Evolutionary conservation across 331 rosid genomes (phyloP), one percentile per base, ranked within the genome.

Genomic region (Spiraea crenata): DNA sequence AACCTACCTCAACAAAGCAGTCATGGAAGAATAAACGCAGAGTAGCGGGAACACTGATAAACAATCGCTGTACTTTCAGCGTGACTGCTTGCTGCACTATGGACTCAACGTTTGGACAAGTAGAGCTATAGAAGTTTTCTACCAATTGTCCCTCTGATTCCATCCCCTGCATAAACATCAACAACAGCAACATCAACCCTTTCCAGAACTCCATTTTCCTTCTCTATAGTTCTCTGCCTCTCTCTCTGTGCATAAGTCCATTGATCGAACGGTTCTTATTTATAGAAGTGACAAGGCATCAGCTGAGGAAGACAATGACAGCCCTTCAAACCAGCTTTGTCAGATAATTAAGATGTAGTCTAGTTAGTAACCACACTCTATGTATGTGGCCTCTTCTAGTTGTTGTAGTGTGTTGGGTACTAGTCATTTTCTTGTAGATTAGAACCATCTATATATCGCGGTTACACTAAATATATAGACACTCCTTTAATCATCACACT

Each of bases 21-120:
- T 93, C 98, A 75, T 90, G 98, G 46, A 93, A 78, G 67, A 88
- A 93, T n/a, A 93, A 76, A 51, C 97, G 93, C 12, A 93, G 87
- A 63, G 98, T 93, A 4, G 86, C 87, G 20, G 88, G 89, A 40
- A 85, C 69, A 2, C 97, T 93, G 42, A 78, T 73, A 60, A 79
- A 60, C 0, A 90, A 88, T 64, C 84, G 87, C 4, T 61, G 51
- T 12, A 85, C 20, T 80, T 93, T 93, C 3, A 48, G 75, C 9
- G 81, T 64, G 2, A 90, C 98, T 17, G 88, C 92, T 9, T 85
- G 89, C 15, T 41, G 19, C 12, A 93, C 98, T 0, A 87, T 70
- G 45, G 56, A 19, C 66, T 93, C 97, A 1, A 93, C 92, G 56
- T 82, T 90, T 59, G 92, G 90, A 80, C 97, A 93, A 5, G 71